Percentiles rank a stretch among this genome's conserved stretches.
Evolutionary conservation across 2,329 filamentous ascomycete species (phyloP).

Genomic region (Alternaria novae-zelandiae): DNA sequence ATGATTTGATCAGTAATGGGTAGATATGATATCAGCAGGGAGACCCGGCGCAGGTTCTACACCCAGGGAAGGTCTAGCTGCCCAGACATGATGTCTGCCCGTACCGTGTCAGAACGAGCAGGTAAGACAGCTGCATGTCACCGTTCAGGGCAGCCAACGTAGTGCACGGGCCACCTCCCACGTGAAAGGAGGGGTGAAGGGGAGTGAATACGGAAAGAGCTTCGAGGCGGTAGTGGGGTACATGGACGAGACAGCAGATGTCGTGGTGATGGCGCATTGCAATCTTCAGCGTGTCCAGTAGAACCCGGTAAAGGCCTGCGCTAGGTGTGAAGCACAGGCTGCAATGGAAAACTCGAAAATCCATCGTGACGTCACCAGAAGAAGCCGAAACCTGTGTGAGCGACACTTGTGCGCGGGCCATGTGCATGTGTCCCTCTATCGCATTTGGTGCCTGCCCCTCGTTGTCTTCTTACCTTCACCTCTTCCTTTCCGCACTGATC

Average conservation of each 20-base stretch:
- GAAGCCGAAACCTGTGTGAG: conserved; percentile 20
- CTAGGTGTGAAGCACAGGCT: conserved; percentile 13
- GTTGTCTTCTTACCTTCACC: conserved; percentile 15
- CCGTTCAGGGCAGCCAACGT: background rate
- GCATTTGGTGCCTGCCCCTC: conserved; percentile 15
- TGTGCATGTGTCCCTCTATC: conserved; percentile 10
- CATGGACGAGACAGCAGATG: background rate
- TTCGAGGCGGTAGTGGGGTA: conserved; percentile 5
- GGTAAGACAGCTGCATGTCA: background rate
- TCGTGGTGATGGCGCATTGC: background rate
- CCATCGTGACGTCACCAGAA: conserved; percentile 21
- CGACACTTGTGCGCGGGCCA: conserved; percentile 10
- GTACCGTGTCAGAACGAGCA: background rate
- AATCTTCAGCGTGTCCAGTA: conserved; percentile 1
- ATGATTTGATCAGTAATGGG: background rate
- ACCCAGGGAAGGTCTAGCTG: background rate
- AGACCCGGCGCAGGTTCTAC: background rate
- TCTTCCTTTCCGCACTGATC: conserved; percentile 31
- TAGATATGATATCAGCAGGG: background rate
- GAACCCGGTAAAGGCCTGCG: conserved; percentile 1
- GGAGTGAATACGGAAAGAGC: background rate
- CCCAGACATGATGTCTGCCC: background rate
- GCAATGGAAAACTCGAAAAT: conserved; percentile 20
- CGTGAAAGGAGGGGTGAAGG: conserved; percentile 9
- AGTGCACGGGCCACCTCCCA: conserved; percentile 6